A percentile compares a stretch with the other conserved stretches of the same genome.
These are phyloP conservation scores for Lasiodiplodia sp. DNA, from an alignment of 2,329 filamentous ascomycete species.

Conservation along the genomic window DNA sequence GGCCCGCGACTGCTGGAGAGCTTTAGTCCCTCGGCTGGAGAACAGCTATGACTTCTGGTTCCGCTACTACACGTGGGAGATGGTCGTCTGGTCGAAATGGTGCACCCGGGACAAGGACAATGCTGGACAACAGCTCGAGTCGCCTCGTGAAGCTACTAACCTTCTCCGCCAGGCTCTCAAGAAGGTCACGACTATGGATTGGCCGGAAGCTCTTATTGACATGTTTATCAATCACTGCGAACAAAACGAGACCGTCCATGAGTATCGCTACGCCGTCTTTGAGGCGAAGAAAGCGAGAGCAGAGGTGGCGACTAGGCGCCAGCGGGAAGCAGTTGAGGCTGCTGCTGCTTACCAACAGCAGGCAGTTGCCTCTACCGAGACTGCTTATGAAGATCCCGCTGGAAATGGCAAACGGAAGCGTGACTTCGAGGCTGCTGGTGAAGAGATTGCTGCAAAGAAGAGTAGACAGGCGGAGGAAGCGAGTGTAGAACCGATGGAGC, in stretches of 20 bases:
- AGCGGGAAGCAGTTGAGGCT: slow-evolving; percentile 69
- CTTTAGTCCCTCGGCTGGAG: slow-evolving; percentile 71
- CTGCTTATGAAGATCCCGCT: slow-evolving; percentile 35
- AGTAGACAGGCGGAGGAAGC: slow-evolving; percentile 56
- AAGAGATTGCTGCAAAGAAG: slow-evolving; percentile 70
- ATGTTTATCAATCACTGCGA: slow-evolving; percentile 83
- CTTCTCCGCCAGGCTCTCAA: slow-evolving; percentile 76
- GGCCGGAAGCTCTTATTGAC: slow-evolving; percentile 78
- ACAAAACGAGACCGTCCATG: slow-evolving; percentile 82
- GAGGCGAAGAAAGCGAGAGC: slow-evolving; percentile 74
- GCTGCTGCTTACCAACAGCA: slow-evolving; percentile 49
- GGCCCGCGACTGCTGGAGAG: slow-evolving; percentile 79
- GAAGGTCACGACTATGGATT: slow-evolving; percentile 69
- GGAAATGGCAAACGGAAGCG: slow-evolving; percentile 75
- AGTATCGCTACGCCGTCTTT: slow-evolving; percentile 76
- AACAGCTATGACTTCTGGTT: slow-evolving; percentile 94
- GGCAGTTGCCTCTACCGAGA: slow-evolving; percentile 36
- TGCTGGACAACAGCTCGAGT: slow-evolving; percentile 57
- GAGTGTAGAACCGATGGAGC: slow-evolving; percentile 29
- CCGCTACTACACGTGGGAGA: slow-evolving; percentile 90
- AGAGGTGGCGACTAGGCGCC: slow-evolving; percentile 67
- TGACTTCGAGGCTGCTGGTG: slow-evolving; percentile 62
- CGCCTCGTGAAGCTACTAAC: slow-evolving; percentile 75
- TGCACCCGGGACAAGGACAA: slow-evolving; percentile 59
- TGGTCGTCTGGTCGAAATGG: slow-evolving; percentile 71